Evolutionary conservation across 2,329 filamentous ascomycete species (phyloP).

Genomic region (Neonectria punicea): DNA sequence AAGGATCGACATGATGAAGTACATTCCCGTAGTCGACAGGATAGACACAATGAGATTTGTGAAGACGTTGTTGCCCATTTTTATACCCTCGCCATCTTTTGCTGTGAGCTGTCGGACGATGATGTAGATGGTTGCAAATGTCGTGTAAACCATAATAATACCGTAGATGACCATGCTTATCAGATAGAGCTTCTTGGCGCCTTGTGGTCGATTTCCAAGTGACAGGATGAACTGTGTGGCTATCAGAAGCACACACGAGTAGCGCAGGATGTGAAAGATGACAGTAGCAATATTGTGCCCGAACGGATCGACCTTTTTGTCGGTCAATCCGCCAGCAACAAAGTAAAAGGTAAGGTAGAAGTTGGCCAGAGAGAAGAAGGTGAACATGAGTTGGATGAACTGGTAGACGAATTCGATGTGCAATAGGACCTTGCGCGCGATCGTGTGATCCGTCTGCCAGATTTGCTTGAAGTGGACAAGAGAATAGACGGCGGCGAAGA

Average conservation of each 20-base stretch:
- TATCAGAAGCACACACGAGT: conserved; percentile 87
- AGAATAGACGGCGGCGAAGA: conserved; percentile 98
- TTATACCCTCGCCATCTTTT: conserved; percentile 56
- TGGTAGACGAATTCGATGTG: conserved; percentile 98
- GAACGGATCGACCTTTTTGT: conserved; percentile 86
- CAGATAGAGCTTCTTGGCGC: conserved; percentile 90
- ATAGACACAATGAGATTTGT: conserved; percentile 93
- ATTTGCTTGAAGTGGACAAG: conserved; percentile 95
- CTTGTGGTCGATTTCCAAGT: conserved; percentile 95
- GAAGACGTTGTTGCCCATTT: conserved; percentile 87
- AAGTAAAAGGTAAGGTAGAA: conserved; percentile 99
- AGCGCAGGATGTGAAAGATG: conserved; percentile 89
- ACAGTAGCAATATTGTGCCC: conserved; percentile 84
- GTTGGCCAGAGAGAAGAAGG: conserved; percentile 97
- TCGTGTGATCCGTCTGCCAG: conserved; percentile 90
- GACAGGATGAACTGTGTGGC: conserved; percentile 95
- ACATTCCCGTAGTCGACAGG: conserved; percentile 89
- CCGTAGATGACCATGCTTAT: conserved; percentile 89
- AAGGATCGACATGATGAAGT: conserved; percentile 95
- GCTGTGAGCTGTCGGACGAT: conserved; percentile 80
- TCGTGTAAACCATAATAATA: conserved; percentile 96
- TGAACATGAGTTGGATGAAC: conserved; percentile 91
- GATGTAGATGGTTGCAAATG: conserved; percentile 89
- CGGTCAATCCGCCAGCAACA: conserved; percentile 88
- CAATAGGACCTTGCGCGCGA: conserved; percentile 88